Evolutionary conservation across 2,329 filamentous ascomycete genomes (phyloP), one percentile per base, ranked within the genome.

Genomic region (Fusarium sp.): DNA sequence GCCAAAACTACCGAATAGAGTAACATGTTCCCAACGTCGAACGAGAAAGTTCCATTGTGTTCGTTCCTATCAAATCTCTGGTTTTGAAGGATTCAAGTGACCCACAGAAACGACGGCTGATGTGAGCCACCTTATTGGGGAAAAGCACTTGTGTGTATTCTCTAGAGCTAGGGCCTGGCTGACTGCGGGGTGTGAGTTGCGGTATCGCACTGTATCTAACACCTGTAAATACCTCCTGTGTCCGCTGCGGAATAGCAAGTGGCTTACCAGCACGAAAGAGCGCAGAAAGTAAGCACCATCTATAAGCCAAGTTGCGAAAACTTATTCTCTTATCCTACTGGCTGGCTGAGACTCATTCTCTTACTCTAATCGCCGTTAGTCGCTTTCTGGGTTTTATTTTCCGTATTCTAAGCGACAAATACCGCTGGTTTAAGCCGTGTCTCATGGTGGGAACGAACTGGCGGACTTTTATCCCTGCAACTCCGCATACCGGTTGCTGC

Each of bases 171-270:
- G n/a, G n/a, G n/a, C n/a, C n/a, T n/a, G 47, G 58, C 33, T 26
- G 37, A 47, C 33, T 26, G 33, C 20, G 38, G 30, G 42, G 51
- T 58, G 56, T 46, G 30, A 46, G 2, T 10, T 6, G 26, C 7
- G 4, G 18, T 4, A 2, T 31, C 62, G 51, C 62, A 69, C 67
- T 64, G 67, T 70, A 50, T 11, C 1, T 15, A 20, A 18, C n/a
- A 57, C 44, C 50, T 66, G 47, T 63, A 58, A 67, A 50, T 63
- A 53, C n/a, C n/a, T 8, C 13, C 7, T 10, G 10, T 8, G 10
- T 40, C 47, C 16, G 23, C 23, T 15, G 16, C 47, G 16, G 47
- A 38, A 20, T 51, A 51, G 23, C n/a, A 20, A 12, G 5, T 40
- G 47, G 47, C 34, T 51, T 28, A 51, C n/a, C 9, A 18, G 12